phyloP scores from a whole-genome alignment of 2,329 filamentous ascomycete species.

The Arthroderma uncinatum region DNA sequence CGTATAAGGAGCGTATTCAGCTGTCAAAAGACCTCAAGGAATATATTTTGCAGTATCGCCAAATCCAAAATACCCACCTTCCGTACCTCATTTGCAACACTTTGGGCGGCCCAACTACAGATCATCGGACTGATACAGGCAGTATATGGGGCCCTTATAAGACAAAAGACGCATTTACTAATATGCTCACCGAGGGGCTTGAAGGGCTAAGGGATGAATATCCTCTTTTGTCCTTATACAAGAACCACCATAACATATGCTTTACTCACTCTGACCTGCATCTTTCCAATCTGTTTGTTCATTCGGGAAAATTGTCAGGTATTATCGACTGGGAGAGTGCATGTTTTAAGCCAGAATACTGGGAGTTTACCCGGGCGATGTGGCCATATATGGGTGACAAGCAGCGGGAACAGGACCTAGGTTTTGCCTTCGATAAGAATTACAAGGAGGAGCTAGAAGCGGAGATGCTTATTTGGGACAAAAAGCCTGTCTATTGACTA shows the following conservation, averaged over 20 bases:
- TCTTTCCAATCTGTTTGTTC: constrained; percentile 10
- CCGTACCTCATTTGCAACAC: constrained; percentile 10
- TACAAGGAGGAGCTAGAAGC: constrained; percentile 11
- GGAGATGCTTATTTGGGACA: constrained; percentile 7
- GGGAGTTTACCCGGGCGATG: constrained; percentile 12
- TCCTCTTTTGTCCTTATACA: constrained; percentile 3
- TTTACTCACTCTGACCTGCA: constrained; percentile 14
- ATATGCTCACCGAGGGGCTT: neutral
- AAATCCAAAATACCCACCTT: constrained; percentile 9
- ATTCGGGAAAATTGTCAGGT: constrained; percentile 8
- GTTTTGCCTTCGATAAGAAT: constrained; percentile 11
- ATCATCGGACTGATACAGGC: constrained; percentile 7
- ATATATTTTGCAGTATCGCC: constrained; percentile 11
- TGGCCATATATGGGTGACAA: constrained; percentile 7
- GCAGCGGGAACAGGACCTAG: neutral
- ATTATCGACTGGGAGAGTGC: constrained; percentile 14
- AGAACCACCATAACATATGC: constrained; percentile 9
- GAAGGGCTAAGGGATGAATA: neutral
- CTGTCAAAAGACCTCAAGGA: constrained; percentile 11
- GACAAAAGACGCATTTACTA: constrained; percentile 9
- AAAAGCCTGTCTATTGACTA: constrained; percentile 4
- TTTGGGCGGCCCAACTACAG: constrained; percentile 12
- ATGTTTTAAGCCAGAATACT: constrained; percentile 14
- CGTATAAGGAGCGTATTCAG: constrained; percentile 13
- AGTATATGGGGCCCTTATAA: constrained; percentile 9